Conservation (phyloP, 75 land plant genomes). For the Ceratopteris richardii region DNA sequence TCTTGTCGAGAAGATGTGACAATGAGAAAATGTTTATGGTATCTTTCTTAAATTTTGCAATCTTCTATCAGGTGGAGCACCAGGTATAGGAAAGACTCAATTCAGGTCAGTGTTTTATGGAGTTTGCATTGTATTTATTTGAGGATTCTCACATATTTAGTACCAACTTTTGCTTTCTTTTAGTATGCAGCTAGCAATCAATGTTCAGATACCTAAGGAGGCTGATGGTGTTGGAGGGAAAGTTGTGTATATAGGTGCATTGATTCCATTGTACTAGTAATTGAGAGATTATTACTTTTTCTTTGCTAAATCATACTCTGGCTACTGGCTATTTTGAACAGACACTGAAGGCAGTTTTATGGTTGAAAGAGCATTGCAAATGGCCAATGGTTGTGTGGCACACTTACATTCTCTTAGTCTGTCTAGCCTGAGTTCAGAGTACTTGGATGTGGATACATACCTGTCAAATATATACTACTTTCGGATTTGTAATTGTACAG, state of each 20-base stretch:
- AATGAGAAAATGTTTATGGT: neutral
- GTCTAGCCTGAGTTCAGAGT: slow-evolving; percentile 9
- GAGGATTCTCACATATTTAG: neutral
- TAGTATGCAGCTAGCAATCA: slow-evolving; percentile 93
- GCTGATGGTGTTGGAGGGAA: slow-evolving; percentile 88
- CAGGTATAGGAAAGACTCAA: slow-evolving; percentile 98
- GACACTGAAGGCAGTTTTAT: slow-evolving; percentile 99
- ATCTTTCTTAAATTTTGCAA: neutral
- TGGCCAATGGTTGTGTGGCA: slow-evolving; percentile 58
- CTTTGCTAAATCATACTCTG: too few species aligned
- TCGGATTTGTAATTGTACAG: slow-evolving; percentile 71
- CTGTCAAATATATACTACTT: slow-evolving; percentile 77
- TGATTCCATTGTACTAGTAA: neutral
- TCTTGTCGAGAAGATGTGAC: neutral
- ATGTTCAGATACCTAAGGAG: slow-evolving; percentile 83
- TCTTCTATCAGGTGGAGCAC: slow-evolving; percentile 69
- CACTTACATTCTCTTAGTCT: slow-evolving; percentile 17
- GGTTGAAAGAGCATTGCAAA: slow-evolving; percentile 82
- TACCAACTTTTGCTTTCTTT: neutral
- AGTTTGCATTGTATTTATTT: neutral
- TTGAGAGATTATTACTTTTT: neutral
- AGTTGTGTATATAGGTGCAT: slow-evolving; percentile 77
- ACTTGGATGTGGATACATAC: slow-evolving; percentile 33
- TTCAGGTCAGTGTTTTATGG: slow-evolving; percentile 48
- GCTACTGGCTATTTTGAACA: slow-evolving; percentile 7